Percentiles rank a stretch among this genome's conserved stretches.
These are phyloP conservation scores for Aspergillus olivimuriae DNA, from an alignment of 495 filamentous ascomycete species.

Conservation along the genomic window DNA sequence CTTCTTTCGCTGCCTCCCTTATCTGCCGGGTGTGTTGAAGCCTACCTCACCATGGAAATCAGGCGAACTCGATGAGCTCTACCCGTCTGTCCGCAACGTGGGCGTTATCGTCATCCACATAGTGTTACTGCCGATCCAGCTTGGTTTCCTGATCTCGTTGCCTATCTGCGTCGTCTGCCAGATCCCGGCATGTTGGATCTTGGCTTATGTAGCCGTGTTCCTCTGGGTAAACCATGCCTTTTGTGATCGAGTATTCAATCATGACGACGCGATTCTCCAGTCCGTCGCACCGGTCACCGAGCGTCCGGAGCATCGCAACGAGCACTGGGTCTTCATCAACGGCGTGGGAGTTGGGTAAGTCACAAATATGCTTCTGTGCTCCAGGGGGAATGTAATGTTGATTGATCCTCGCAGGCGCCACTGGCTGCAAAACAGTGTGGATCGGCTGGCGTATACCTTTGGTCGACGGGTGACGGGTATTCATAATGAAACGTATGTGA, in stretches of 20 bases:
- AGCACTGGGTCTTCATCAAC: slow-evolving; percentile 37
- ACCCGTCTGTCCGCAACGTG: slow-evolving; percentile 41
- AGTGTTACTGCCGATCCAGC: slow-evolving; percentile 36
- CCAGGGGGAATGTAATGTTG: too few species aligned
- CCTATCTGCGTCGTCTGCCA: slow-evolving; percentile 41
- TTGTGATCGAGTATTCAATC: slow-evolving; percentile 43
- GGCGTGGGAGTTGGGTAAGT: slow-evolving; percentile 30
- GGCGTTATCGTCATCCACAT: slow-evolving; percentile 45
- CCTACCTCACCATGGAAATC: slow-evolving; percentile 44
- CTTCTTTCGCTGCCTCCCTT: slow-evolving; percentile 43
- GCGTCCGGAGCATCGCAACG: slow-evolving; percentile 18
- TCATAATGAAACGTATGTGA: slow-evolving; percentile 65
- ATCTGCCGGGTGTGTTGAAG: slow-evolving; percentile 46
- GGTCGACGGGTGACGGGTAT: slow-evolving; percentile 69
- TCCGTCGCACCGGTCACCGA: slow-evolving; percentile 19
- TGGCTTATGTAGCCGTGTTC: slow-evolving; percentile 27
- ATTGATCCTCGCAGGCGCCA: too few species aligned
- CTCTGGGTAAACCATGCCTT: slow-evolving; percentile 42
- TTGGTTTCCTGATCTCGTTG: slow-evolving; percentile 34
- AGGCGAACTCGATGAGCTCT: slow-evolving; percentile 50
- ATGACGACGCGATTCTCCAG: slow-evolving; percentile 14
- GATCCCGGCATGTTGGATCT: slow-evolving; percentile 46
- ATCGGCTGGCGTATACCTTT: slow-evolving; percentile 68
- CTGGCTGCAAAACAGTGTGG: slow-evolving; percentile 60
- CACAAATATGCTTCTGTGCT: not conserved